Conservation (phyloP, 2,329 filamentous ascomycete genomes). For the Diaporthe sp. region DNA sequence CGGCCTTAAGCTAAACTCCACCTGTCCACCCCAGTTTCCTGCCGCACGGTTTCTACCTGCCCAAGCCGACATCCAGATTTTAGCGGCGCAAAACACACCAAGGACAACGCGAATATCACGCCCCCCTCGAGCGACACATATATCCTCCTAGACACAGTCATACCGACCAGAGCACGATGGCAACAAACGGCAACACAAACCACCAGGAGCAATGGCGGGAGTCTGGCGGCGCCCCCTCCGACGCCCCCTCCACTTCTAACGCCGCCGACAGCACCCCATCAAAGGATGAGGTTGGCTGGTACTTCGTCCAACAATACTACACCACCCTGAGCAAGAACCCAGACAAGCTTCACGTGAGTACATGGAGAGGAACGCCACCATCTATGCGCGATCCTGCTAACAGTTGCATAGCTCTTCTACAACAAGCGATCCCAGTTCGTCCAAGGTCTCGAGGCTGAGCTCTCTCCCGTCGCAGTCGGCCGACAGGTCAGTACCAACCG, state of each 20-base stretch:
- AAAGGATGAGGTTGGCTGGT: conserved; percentile 99
- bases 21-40: conserved; percentile 15
- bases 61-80: conserved; percentile 25
- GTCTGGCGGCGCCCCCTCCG: conserved; percentile 49
- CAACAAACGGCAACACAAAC: conserved; percentile 69
- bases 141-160: conserved; percentile 16
- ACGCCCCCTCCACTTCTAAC: conserved; percentile 49
- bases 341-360: conserved; percentile 85
- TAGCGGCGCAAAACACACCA: conserved; percentile 9
- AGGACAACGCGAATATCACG: background rate
- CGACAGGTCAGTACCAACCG: conserved; percentile 76
- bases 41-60: conserved; percentile 26
- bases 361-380: background rate
- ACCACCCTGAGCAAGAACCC: conserved; percentile 95
- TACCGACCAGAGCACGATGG: conserved; percentile 57
- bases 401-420: conserved; percentile 81
- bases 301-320: conserved; percentile 99
- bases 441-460: conserved; percentile 90
- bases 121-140: background rate
- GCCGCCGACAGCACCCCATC: conserved; percentile 64
- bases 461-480: conserved; percentile 87
- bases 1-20: conserved; percentile 25
- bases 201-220: conserved; percentile 60
- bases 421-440: conserved; percentile 96
- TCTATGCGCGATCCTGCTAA: background rate